Base-by-base conservation (phyloP, 148 eudicot genomes). In the Fagopyrum tataricum region DNA sequence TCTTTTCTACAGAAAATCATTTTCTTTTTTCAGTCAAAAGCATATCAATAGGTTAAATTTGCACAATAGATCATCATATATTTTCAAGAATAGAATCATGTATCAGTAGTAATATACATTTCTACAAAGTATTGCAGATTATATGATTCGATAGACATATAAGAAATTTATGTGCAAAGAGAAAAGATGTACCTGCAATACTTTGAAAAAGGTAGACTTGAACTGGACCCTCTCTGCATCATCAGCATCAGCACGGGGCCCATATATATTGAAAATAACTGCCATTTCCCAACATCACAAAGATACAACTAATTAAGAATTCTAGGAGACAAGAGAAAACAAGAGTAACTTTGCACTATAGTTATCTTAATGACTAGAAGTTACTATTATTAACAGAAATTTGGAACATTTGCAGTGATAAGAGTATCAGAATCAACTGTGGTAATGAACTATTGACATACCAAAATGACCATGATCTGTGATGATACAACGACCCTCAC, bases 381-480 rank as follows among this genome's bases (percentile, higher is more conserved):
- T 64, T 64, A 37, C 42, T 37, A 31, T 9, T 64, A 64, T 14
- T 12, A 14, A 26, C 40, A 37, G 39, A 52, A 52, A 52, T 15
- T 15, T 52, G n/a, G 23, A 52, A 17, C 56, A 64, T 21, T 37
- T 64, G 42, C 42, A 37, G 69, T 64, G n/a, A 10, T 31, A 8
- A 37, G 44, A 62, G 24, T 17, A 31, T 67, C 51, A 66, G 58
- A 69, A 37, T 49, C 31, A 23, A 43, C 44, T 69, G 24, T n/a
- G 26, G 46, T 41, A 51, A 40, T 58, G 21, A 31, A 21, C n/a
- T 47, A 56, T 55, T 41, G 37, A 77, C 91, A 78, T 82, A 94
- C 97, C 96, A 81, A 91, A 94, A 87, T 90, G 98, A 10, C 88
- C 88, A 72, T 94, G 98, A 85, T 94, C 96, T 77, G 98, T 91